These are phyloP conservation scores for Naganishia cerealis DNA, from an alignment of 1,284 basidiomycete species.

Conservation along the genomic window DNA sequence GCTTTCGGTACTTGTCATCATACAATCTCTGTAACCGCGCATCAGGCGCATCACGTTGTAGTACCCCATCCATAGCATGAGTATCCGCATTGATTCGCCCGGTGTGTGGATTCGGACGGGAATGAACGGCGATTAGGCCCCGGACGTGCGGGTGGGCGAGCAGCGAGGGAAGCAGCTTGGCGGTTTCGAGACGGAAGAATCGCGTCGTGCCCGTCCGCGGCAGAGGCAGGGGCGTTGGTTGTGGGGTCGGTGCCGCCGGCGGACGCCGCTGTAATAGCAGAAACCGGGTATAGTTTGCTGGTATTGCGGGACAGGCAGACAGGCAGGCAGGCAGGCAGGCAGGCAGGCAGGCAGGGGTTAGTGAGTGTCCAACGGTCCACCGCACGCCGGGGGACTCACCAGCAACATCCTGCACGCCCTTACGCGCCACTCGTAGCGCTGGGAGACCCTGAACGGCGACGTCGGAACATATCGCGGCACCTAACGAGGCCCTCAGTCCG, in stretches of 20 bases:
- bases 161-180: neutral
- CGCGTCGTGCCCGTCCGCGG: neutral
- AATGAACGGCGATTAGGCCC: neutral
- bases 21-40: neutral
- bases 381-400: constrained; percentile 39
- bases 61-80: neutral
- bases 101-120: neutral
- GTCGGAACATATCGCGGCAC: constrained; percentile 51
- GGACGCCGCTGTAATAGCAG: constrained; percentile 40
- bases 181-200: neutral
- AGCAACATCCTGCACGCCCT: constrained; percentile 48
- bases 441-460: constrained; percentile 40
- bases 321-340: too few relatives aligned
- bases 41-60: neutral
- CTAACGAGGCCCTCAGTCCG: constrained; percentile 29
- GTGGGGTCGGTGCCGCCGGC: neutral
- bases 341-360: too few relatives aligned
- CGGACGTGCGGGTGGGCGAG: neutral
- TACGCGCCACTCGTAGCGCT: constrained; percentile 43
- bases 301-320: too few relatives aligned
- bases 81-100: neutral
- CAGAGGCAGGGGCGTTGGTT: neutral
- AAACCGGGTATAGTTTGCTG: constrained; percentile 54
- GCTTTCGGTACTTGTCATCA: constrained; percentile 12
- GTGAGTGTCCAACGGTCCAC: too few relatives aligned